These are phyloP conservation scores for Trebouxia sp. DNA, from an alignment of 139 green algal species.

Conservation along the genomic window DNA sequence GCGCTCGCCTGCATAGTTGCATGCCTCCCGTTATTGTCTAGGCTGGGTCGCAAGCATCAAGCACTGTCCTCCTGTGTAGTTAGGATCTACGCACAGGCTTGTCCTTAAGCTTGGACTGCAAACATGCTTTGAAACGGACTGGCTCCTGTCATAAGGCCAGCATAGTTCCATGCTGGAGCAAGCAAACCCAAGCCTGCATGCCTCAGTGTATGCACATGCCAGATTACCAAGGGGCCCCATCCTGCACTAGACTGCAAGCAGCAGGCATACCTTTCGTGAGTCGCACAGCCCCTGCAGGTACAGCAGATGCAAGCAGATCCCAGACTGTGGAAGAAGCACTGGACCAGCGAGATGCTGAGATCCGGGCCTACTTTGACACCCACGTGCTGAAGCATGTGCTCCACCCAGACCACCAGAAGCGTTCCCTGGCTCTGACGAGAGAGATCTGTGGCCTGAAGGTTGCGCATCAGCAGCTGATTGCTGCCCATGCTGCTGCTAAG, in stretches of 20 bases:
- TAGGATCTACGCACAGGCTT: too few relatives aligned
- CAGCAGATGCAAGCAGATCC: background rate
- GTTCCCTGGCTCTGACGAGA: conserved; percentile 52
- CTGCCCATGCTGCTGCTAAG: conserved; percentile 49
- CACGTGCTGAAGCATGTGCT: conserved; percentile 42
- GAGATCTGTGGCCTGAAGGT: conserved; percentile 68
- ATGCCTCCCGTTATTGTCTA: too few relatives aligned
- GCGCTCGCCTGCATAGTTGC: too few relatives aligned
- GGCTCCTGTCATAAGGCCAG: too few relatives aligned
- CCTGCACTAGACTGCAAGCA: background rate
- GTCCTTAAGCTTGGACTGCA: too few relatives aligned
- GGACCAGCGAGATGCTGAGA: conserved; percentile 36
- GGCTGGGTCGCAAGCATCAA: too few relatives aligned
- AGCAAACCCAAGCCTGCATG: background rate
- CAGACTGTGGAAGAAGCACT: conserved; percentile 23
- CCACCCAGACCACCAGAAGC: conserved; percentile 37
- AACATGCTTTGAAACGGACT: too few relatives aligned
- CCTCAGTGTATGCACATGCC: background rate
- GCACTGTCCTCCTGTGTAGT: too few relatives aligned
- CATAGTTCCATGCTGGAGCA: too few relatives aligned
- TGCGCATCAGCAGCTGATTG: conserved; percentile 52
- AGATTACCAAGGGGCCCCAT: background rate
- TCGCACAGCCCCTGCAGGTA: conserved; percentile 14
- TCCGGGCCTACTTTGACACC: conserved; percentile 53
- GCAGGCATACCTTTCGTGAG: too few relatives aligned